Base-by-base conservation (phyloP, 345 rosid genomes). In the Eucalyptus globulus region DNA sequence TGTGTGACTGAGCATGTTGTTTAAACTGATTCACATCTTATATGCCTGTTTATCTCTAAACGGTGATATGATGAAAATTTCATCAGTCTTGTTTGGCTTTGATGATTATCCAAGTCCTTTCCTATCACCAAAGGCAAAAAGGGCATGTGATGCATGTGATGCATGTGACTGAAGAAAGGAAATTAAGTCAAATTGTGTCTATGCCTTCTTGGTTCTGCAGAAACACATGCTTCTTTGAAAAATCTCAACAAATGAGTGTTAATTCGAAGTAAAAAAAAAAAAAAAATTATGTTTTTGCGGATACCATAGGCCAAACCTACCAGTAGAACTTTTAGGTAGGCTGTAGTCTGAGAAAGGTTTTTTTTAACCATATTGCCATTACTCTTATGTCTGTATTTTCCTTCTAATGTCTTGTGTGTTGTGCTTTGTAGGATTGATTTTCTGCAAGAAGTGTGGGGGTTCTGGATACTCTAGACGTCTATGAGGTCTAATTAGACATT, bases 381-480 rank as follows among this genome's bases (percentile, higher is more conserved):
- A 27, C 40, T 62, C 44, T 60, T 4, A 14, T 86, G 7, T 69
- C 88, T 44, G 26, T 47, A 86, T 88, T 3, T 31, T 47, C 86
- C 45, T 58, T 27, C 76, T 89, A 17, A 43, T 37, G 4, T 9
- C 60, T 80, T 11, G 14, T 83, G 43, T 53, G 53, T 87, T 21
- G 80, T 29, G 89, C 56, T 34, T 29, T 89, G 91, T 76, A 95
- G 97, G 96, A 87, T 91, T 95, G 91, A 93, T 95, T 87, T 89
- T 95, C 90, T 95, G 97, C 93, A 95, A 95, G 95, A 95, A 95
- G 88, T 95, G 97, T 83, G 92, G 90, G 62, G 97, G 97, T 87
- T 93, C 97, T 91, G 96, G 96, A 87, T 95, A 95, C 89, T 95
- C 96, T 22, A 95, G 89, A 90, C 95, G 97, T 27, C 81, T 94